phyloP scores from a whole-genome alignment of 768 basidiomycete species.

The Agaricus bisporus region DNA sequence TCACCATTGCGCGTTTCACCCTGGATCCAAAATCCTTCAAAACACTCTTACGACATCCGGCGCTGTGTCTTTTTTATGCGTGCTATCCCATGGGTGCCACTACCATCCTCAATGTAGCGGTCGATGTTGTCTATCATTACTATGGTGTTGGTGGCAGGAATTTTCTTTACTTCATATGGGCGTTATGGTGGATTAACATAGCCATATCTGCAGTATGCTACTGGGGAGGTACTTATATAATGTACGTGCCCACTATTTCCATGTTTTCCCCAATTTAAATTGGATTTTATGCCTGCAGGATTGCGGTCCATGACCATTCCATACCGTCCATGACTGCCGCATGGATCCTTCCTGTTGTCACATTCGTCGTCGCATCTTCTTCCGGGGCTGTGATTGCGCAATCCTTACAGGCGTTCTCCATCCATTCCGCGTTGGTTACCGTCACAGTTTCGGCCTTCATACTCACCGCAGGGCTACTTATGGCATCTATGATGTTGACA shows the following conservation, averaged over 20 bases:
- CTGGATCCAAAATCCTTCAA: slow-evolving; percentile 42
- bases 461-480: slow-evolving; percentile 47
- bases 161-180: slow-evolving; percentile 55
- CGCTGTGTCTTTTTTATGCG: slow-evolving; percentile 37
- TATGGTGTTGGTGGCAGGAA: slow-evolving; percentile 42
- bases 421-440: slow-evolving; percentile 47
- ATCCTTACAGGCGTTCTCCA: slow-evolving; percentile 39
- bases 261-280: background rate
- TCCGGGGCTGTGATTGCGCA: slow-evolving; percentile 54
- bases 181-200: slow-evolving; percentile 65
- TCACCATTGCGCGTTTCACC: slow-evolving; percentile 45
- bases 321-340: slow-evolving; percentile 48
- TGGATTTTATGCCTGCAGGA: slow-evolving; percentile 28
- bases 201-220: slow-evolving; percentile 49
- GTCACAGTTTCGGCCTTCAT: slow-evolving; percentile 47
- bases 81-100: slow-evolving; percentile 55
- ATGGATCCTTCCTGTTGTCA: slow-evolving; percentile 76
- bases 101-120: slow-evolving; percentile 49
- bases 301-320: slow-evolving; percentile 50
- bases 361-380: slow-evolving; percentile 65
- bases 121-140: slow-evolving; percentile 36
- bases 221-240: slow-evolving; percentile 57
- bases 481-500: slow-evolving; percentile 63
- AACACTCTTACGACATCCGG: slow-evolving; percentile 37
- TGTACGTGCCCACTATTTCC: slow-evolving; percentile 39